Base-by-base conservation (phyloP, 169 alveolate species). In the Cryptosporidium ubiquitum region DNA sequence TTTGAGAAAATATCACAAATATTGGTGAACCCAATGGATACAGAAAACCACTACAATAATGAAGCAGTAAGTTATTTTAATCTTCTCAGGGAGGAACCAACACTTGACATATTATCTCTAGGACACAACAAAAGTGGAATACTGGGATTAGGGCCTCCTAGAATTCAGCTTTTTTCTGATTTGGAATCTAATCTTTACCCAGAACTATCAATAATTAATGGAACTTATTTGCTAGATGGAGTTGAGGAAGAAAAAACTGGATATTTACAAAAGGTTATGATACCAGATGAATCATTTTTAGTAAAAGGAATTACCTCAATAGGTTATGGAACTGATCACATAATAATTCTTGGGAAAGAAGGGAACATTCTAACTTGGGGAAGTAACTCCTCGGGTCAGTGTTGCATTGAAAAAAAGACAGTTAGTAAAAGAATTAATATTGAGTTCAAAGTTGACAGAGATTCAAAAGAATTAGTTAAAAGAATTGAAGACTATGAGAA, bases 301-400 rank as follows among this genome's bases (percentile, higher is more conserved):
- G 61, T 37, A 7, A 58, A 58, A 20, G 70, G 71, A 16, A 58
- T 73, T 16, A 26, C 16, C n/a, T 31, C 69, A 33, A 31, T 73
- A 37, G 33, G 42, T 40, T 79, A 44, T 79, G 89, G 89, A 2
- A 14, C 29, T 40, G 68, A 79, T 44, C 89, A 79, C 23, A 61
- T 79, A 0, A 10, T 79, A 1, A 40, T 79, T 20, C 66, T 79
- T 10, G 44, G 75, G 39, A 79, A 79, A 35, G 52, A 79, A 7
- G 89, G 89, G 6, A n/a, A 57, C 20, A 23, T 79, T 29, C 33
- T 79, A 12, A 42, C 68, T 58, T 79, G 89, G 89, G 89, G 89
- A 26, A 64, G 79, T 26, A 79, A 79, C 40, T 37, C 39, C 23
- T 79, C 33, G 9, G 89, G 89, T 0, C 89, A 79, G 26, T 79